phyloP scores from a whole-genome alignment of 768 basidiomycete species.

The Leccinellum rugosiceps region DNA sequence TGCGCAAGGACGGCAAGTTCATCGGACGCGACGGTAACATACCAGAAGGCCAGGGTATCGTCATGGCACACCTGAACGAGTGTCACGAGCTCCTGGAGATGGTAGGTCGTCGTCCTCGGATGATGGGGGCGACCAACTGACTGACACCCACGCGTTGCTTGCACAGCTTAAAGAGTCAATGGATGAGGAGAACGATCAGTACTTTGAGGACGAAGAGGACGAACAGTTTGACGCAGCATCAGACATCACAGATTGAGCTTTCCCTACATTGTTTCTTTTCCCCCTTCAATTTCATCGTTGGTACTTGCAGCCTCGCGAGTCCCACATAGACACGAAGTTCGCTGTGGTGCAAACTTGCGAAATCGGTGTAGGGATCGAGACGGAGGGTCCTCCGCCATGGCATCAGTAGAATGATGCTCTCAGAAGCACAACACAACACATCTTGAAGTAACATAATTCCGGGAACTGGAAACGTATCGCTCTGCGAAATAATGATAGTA shows the following conservation, averaged over 20 bases:
- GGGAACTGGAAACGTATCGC: not conserved
- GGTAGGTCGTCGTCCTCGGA: slow-evolving; percentile 43
- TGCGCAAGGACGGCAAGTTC: slow-evolving; percentile 93
- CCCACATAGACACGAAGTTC: not conserved
- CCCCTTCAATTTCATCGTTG: not conserved
- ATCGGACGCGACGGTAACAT: slow-evolving; percentile 82
- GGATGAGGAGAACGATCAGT: slow-evolving; percentile 63
- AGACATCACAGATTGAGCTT: slow-evolving; percentile 10
- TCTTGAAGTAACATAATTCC: not conserved
- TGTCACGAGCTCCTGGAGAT: slow-evolving; percentile 96
- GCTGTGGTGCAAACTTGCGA: not conserved
- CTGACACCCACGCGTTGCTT: not conserved
- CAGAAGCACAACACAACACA: too few relatives aligned
- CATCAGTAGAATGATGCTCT: too few relatives aligned
- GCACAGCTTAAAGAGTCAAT: slow-evolving; percentile 72
- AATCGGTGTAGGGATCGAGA: not conserved
- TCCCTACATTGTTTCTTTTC: not conserved
- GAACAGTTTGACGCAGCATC: slow-evolving; percentile 22
- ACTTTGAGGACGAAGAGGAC: slow-evolving; percentile 50
- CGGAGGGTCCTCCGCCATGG: not conserved
- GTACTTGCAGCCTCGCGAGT: not conserved
- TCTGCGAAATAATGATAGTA: slow-evolving; percentile 28
- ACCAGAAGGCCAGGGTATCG: slow-evolving; percentile 94
- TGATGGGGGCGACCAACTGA: not conserved
- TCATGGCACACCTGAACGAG: slow-evolving; percentile 94